Conservation (phyloP, 1,284 basidiomycete genomes). For the Sporisorium graminicola region DNA sequence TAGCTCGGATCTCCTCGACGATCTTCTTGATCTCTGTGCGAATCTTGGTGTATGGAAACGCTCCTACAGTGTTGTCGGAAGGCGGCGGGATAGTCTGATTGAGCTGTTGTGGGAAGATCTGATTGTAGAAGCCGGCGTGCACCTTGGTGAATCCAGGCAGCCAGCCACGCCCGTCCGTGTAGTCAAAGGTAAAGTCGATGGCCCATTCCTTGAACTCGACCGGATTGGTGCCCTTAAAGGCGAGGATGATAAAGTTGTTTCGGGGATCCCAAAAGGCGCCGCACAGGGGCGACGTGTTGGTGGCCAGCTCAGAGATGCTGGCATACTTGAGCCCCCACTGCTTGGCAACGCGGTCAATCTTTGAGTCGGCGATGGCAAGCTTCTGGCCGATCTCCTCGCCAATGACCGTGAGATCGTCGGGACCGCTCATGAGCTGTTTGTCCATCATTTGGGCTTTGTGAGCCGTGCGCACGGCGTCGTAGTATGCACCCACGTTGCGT, state of each 20-base stretch:
- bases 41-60: constrained; percentile 47
- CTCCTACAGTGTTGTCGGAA: constrained; percentile 21
- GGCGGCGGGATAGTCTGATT: too few relatives aligned
- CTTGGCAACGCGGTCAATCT: constrained; percentile 40
- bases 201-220: constrained; percentile 70
- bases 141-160: constrained; percentile 47
- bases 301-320: constrained; percentile 46
- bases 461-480: constrained; percentile 24
- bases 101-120: constrained; percentile 47
- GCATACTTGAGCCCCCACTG: constrained; percentile 50
- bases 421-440: constrained; percentile 9
- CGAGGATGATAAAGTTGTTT: constrained; percentile 49
- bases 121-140: constrained; percentile 52
- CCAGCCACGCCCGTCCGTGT: constrained; percentile 46
- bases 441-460: constrained; percentile 18
- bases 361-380: constrained; percentile 29
- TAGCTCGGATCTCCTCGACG: constrained; percentile 27
- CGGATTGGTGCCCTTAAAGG: constrained; percentile 68
- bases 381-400: constrained; percentile 25
- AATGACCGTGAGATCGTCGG: constrained; percentile 24
- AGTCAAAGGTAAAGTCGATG: constrained; percentile 65
- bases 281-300: constrained; percentile 50
- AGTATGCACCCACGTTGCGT: constrained; percentile 24
- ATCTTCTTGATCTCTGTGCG: constrained; percentile 36
- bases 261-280: constrained; percentile 48